Evolutionary conservation across 1,139 yeast genomes (phyloP), one percentile per base, ranked within the genome.

Genomic region (Geotrichum cucujoidarum): DNA sequence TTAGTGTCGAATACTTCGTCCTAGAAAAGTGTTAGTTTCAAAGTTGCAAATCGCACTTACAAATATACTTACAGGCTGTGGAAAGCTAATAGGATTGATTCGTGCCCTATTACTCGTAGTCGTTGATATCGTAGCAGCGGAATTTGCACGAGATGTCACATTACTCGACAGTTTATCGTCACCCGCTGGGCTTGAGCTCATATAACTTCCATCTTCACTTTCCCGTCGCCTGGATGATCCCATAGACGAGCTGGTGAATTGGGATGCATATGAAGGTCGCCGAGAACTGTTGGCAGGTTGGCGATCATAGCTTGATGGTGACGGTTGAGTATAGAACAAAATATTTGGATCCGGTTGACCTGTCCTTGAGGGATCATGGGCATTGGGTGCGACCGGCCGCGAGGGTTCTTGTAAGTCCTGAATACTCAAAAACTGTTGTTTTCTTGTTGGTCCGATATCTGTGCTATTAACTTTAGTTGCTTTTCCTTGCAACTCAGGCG

Each of bases 221-320:
- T 34, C 38, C n/a, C 37, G 17, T 6, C 34, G 40, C 13, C 38
- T 20, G 21, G 24, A 16, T n/a, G 49, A 46, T 3, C 45, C 45
- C 16, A 46, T n/a, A 13, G 49, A 46, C 13, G 60, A 49, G 21
- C 41, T 49, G 13, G 60, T 57, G 41, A 50, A 35, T 32, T 53
- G 57, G 14, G 56, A 53, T 1, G 58, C 56, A 43, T 53, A 53
- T 3, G 55, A 53, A 2, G 59, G 58, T n/a, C 59, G 40, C 21
- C 59, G 48, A 3, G 57, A 54, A 30, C 50, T 53, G 14, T 13
- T n/a, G n/a, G 22, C 30, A 25, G 24, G 38, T 3, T 17, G 20
- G 14, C 45, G 30, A 17, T 33, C 32, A 17, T n/a, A 17, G 14
- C n/a, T 24, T 14, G 32, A 25, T 13, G 34, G 21, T 13, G 32